Base-by-base conservation (phyloP, 805 yeast genomes). In the Spathaspora boniae region DNA sequence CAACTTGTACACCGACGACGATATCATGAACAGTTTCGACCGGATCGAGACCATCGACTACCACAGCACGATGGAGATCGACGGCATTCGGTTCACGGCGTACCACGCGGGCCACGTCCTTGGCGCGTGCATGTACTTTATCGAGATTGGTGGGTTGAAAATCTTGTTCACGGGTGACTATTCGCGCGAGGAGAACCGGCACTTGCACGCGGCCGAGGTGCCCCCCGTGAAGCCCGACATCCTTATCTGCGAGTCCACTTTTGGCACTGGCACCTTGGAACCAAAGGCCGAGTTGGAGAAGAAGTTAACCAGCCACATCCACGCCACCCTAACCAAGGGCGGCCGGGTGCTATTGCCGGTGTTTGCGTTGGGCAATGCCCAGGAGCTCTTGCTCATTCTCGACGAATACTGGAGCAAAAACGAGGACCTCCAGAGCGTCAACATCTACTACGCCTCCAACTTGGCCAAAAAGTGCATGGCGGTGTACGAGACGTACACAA, bases 61-160 rank as follows among this genome's bases (percentile, higher is more conserved):
- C 59, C 98, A 93, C 59, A 86, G 97, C 4, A 93, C 98, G 0
- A 76, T 87, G 45, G 98, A 93, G 49, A 85, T 89, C 23, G 94
- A 86, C 40, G 98, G 98, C 34, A 82, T 93, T 38, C 72, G 93
- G 53, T 91, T 93, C 65, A 93, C 98, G 1, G 98, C 98, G 1
- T 93, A 83, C 58, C 99, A 91, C 63, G 99, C 99, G 6, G 99
- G 99, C n/a, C 99, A 93, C 70, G 99, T 93, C 9, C 68, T 93
- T 29, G 99, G 99, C 37, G 98, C 98, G 8, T 96, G 98, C 9
- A 93, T 93, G 98, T 93, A 82, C 58, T 80, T 93, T 46, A 77
- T 93, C 32, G 99, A 93, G 58, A 83, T 93, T 50, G 96, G 96
- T 14, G 97, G 97, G 0, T 65, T 91, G 40, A 85, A 86, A 46